Conservation (phyloP, 306 rosid genomes). For the Trifolium pratense region DNA sequence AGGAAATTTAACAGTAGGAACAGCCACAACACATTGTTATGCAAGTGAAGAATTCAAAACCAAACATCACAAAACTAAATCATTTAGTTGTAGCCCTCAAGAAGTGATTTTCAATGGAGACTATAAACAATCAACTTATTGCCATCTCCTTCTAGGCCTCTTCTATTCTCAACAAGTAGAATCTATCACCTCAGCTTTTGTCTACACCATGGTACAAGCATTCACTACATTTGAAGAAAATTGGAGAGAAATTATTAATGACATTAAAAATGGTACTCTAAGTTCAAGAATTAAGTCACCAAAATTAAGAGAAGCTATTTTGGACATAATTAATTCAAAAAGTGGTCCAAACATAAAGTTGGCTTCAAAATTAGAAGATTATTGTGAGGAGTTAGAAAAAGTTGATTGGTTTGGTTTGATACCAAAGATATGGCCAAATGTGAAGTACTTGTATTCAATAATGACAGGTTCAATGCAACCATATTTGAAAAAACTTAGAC, state of each 20-base stretch:
- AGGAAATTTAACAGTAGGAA: constrained; percentile 77
- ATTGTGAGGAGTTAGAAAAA: constrained; percentile 56
- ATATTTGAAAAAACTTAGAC: constrained; percentile 75
- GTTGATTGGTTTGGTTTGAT: constrained; percentile 70
- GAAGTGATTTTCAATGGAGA: constrained; percentile 86
- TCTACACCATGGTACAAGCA: constrained; percentile 80
- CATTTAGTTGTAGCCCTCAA: constrained; percentile 83
- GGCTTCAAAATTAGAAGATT: constrained; percentile 54
- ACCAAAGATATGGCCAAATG: constrained; percentile 86
- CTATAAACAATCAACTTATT: constrained; percentile 76
- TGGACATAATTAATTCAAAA: constrained; percentile 45
- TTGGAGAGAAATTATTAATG: constrained; percentile 71
- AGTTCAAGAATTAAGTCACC: constrained; percentile 54
- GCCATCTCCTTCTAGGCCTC: constrained; percentile 92
- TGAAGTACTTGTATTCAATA: constrained; percentile 82
- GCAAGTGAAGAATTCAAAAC: constrained; percentile 85
- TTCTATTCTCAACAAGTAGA: constrained; percentile 70
- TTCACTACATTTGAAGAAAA: constrained; percentile 63
- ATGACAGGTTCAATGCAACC: constrained; percentile 96
- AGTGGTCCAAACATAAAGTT: constrained; percentile 54
- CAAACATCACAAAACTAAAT: constrained; percentile 73
- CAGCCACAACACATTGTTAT: constrained; percentile 94
- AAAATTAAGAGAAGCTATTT: constrained; percentile 57
- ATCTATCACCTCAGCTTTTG: constrained; percentile 80
- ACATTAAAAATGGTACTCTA: constrained; percentile 58